Evolutionary conservation across 495 filamentous ascomycete genomes (phyloP), one percentile per base, ranked within the genome.

Genomic region (Hypomontagnella monticulosa): DNA sequence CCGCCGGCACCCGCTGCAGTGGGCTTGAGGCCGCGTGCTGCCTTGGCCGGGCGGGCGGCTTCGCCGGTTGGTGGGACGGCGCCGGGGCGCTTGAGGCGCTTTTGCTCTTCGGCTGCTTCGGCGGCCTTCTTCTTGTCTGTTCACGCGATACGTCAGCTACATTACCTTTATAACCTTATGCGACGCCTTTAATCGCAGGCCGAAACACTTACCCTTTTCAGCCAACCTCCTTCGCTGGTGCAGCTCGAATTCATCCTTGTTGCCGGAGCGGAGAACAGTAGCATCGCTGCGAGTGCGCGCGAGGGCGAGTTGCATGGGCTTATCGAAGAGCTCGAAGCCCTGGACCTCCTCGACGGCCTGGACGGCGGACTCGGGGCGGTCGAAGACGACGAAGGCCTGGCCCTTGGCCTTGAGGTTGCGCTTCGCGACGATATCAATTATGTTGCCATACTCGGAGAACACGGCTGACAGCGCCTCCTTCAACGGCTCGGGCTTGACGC

Each of bases 331-430:
- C 61, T 96, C 92, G 78, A 99, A 98, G 12, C 93, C 93, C 70
- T 98, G 91, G 66, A 97, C 81, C 59, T 96, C 92, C 18, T 95
- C 89, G 61, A 97, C 91, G 12, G 95, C 95, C 41, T 87, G 83
- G 58, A 85, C 81, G 6, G 93, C 95, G 0, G 89, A 83, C 41
- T 93, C 88, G 20, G 87, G 79, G 50, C 81, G 87, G 66, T 96
- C 93, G 76, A 93, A 98, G 52, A 99, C 93, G 56, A 99, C 80
- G 75, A 99, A 99, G 4, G 95, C 95, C 78, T 99, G 95, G 42
- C 95, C 95, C 76, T 96, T 97, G 56, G 92, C 90, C 71, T 91
- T 93, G 33, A 98, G 80, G 73, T 94, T 97, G 44, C 83, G 90
- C 82, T 98, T 98, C 37, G 93, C 93, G 54, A 98, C 86, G 58